These are phyloP conservation scores for Yamadazyma siamensis DNA, from an alignment of 1,139 yeast genomes.

Conservation along the genomic window DNA sequence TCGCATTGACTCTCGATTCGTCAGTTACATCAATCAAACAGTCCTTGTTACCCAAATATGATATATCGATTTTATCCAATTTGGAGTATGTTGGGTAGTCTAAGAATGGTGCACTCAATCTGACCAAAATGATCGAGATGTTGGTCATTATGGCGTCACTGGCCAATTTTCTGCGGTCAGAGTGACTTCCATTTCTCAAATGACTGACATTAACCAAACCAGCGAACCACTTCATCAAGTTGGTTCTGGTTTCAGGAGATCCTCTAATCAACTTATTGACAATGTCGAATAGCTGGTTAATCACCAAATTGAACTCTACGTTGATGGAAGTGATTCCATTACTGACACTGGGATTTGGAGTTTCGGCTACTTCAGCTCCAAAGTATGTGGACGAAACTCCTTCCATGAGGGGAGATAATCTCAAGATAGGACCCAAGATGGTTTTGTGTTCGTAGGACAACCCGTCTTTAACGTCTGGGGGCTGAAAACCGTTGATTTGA, in stretches of 20 bases:
- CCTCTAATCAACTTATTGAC: conserved; percentile 78
- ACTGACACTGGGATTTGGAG: conserved; percentile 39
- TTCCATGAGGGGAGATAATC: conserved; percentile 66
- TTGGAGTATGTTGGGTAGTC: conserved; percentile 59
- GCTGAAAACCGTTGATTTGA: conserved; percentile 52
- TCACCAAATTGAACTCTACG: conserved; percentile 53
- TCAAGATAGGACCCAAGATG: conserved; percentile 72
- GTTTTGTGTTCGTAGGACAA: conserved; percentile 58
- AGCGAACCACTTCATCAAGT: conserved; percentile 65
- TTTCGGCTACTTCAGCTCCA: conserved; percentile 38
- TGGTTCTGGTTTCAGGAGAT: conserved; percentile 59
- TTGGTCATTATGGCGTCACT: conserved; percentile 84
- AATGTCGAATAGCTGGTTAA: conserved; percentile 64
- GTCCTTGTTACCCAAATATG: conserved; percentile 46
- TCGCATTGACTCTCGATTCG: conserved; percentile 81
- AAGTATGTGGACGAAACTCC: conserved; percentile 42
- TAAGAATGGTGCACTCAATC: conserved; percentile 80
- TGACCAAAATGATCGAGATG: conserved; percentile 61
- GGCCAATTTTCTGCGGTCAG: conserved; percentile 63
- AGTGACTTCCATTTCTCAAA: conserved; percentile 83
- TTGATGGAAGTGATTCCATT: conserved; percentile 55
- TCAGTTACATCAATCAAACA: conserved; percentile 63
- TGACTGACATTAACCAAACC: conserved; percentile 75
- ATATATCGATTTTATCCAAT: conserved; percentile 71
- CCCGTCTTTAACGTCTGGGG: conserved; percentile 39